Conservation (phyloP, 192 early-diverging fungal species). For the Entomortierella chlamydospora region DNA sequence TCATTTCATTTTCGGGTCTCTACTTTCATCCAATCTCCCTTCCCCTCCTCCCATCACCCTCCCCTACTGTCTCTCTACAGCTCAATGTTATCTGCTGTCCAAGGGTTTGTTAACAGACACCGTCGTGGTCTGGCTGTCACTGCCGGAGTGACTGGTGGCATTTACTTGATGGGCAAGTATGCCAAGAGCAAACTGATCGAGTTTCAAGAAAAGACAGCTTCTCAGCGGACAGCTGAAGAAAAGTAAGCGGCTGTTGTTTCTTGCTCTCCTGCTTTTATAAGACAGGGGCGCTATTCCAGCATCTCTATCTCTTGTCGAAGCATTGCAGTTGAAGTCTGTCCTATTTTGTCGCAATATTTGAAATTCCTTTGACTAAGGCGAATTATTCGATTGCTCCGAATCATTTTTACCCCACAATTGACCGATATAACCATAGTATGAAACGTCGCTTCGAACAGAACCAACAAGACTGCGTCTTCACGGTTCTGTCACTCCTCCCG, state of each 20-base stretch:
- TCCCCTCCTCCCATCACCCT: background rate
- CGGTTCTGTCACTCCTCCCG: conserved; percentile 85
- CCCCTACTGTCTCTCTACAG: background rate
- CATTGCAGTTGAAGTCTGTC: too few species aligned
- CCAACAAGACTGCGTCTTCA: conserved; percentile 90
- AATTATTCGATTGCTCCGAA: background rate
- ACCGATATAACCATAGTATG: conserved; percentile 66
- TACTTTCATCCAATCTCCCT: background rate
- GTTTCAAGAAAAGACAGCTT: conserved; percentile 71
- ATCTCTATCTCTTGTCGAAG: too few species aligned
- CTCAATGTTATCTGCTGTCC: conserved; percentile 56
- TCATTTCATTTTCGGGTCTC: background rate
- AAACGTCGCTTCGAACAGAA: conserved; percentile 94
- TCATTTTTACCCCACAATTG: background rate
- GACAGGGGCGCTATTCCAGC: too few species aligned
- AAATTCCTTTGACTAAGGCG: background rate
- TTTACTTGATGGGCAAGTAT: conserved; percentile 80
- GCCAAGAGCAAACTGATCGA: conserved; percentile 78
- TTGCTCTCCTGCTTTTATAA: background rate
- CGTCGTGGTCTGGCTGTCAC: conserved; percentile 72
- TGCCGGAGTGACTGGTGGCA: conserved; percentile 74
- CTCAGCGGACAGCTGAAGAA: conserved; percentile 78
- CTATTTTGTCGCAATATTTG: too few species aligned
- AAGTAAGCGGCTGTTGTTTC: conserved; percentile 65
- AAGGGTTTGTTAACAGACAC: conserved; percentile 75